Conservation (phyloP, 352 stramenopile species). For the Globisporangium cystogenes region DNA sequence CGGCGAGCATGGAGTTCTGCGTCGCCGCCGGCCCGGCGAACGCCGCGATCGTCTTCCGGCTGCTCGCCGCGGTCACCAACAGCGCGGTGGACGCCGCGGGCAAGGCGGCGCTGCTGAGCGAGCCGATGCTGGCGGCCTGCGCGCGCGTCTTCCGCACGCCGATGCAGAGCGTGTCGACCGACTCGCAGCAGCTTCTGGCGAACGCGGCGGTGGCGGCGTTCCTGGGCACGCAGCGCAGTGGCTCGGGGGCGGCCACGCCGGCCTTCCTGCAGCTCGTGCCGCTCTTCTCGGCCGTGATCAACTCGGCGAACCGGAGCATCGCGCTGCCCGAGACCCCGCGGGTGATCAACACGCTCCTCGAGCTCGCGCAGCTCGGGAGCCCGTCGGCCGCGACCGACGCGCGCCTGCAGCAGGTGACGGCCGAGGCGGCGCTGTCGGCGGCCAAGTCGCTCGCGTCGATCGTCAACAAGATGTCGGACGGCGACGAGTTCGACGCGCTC, state of each 20-base stretch:
- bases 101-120: constrained; percentile 24
- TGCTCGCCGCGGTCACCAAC: constrained; percentile 58
- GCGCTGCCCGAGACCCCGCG: constrained; percentile 51
- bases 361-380: constrained; percentile 54
- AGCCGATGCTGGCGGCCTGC: constrained; percentile 40
- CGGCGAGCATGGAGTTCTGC: constrained; percentile 80
- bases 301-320: constrained; percentile 58
- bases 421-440: constrained; percentile 50
- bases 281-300: constrained; percentile 72
- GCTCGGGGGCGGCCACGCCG: constrained; percentile 12
- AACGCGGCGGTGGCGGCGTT: constrained; percentile 58
- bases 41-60: constrained; percentile 55
- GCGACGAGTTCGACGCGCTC: constrained; percentile 69
- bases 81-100: constrained; percentile 34
- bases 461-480: constrained; percentile 85
- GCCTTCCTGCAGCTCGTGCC: constrained; percentile 66
- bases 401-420: constrained; percentile 15
- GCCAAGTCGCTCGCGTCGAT: constrained; percentile 79
- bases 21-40: constrained; percentile 20
- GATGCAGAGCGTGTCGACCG: constrained; percentile 67
- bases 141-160: constrained; percentile 62
- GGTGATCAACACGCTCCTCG: constrained; percentile 71
- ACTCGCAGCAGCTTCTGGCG: constrained; percentile 57
- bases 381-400: background rate
- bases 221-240: constrained; percentile 35